Evolutionary conservation across 192 early-diverging fungal species (phyloP).

Genomic region (Anaeromyces robustus): DNA sequence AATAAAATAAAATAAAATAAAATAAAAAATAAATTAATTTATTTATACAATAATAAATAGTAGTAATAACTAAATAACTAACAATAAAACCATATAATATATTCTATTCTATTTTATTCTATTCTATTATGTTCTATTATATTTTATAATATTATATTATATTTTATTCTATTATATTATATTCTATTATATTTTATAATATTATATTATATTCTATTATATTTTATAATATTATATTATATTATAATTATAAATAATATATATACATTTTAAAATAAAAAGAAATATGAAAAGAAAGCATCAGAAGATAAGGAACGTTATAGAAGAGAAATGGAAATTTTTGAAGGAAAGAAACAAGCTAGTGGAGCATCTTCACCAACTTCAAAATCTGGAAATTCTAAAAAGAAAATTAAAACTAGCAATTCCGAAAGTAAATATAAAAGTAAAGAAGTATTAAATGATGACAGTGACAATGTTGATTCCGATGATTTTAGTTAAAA

Average conservation of each 20-base stretch:
- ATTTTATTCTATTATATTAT: too few species aligned
- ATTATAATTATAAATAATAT: neutral
- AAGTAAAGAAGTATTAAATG: neutral
- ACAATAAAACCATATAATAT: too few species aligned
- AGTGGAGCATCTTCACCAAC: neutral
- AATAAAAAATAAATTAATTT: too few species aligned
- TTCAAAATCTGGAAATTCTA: neutral
- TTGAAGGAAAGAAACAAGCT: neutral
- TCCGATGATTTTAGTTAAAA: neutral
- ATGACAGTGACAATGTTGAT: neutral
- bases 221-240: too few species aligned
- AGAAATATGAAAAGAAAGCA: neutral
- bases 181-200: too few species aligned
- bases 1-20: too few species aligned
- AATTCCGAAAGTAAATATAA: neutral
- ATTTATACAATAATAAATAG: too few species aligned
- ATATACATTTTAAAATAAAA: neutral
- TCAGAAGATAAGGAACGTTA: neutral
- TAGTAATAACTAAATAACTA: too few species aligned
- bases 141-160: too few species aligned
- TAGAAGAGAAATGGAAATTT: neutral
- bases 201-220: too few species aligned
- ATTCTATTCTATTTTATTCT: too few species aligned
- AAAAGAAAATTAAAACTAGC: neutral
- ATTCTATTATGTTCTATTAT: too few species aligned